These are phyloP conservation scores for Plasmodium cynomolgi DNA, from an alignment of 169 alveolate genomes.

Conservation along the genomic window DNA sequence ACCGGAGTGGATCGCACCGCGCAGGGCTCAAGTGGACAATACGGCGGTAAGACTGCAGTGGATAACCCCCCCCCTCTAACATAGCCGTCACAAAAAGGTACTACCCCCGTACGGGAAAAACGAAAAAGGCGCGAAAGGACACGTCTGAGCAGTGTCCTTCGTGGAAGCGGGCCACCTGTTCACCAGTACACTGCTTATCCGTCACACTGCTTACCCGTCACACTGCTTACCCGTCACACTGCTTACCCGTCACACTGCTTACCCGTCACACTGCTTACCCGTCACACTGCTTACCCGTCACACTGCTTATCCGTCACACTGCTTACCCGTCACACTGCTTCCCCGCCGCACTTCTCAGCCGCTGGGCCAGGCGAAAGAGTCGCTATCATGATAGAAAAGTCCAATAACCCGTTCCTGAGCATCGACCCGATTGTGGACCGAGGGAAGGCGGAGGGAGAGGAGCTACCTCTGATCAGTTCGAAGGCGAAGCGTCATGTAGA, in stretches of 20 bases:
- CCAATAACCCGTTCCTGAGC: constrained; percentile 47
- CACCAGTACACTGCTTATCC: too few species aligned
- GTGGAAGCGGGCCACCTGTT: neutral
- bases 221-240: neutral
- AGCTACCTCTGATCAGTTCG: constrained; percentile 19
- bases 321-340: neutral
- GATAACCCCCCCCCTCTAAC: neutral
- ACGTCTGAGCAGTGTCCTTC: neutral
- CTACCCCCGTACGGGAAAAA: neutral
- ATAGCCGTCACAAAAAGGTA: neutral
- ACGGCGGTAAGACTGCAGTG: neutral
- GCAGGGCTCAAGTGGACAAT: neutral
- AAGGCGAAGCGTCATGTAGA: constrained; percentile 18
- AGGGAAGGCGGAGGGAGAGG: constrained; percentile 26
- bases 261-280: neutral
- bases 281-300: neutral
- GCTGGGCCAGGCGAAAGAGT: neutral
- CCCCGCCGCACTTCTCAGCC: neutral
- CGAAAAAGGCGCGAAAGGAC: neutral
- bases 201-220: neutral
- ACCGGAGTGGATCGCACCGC: neutral
- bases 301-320: neutral
- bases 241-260: neutral
- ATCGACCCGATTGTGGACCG: constrained; percentile 70
- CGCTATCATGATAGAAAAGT: constrained; percentile 51